Base-by-base conservation (phyloP, 2,329 filamentous ascomycete genomes). In the Phyllosticta citrichinensis region DNA sequence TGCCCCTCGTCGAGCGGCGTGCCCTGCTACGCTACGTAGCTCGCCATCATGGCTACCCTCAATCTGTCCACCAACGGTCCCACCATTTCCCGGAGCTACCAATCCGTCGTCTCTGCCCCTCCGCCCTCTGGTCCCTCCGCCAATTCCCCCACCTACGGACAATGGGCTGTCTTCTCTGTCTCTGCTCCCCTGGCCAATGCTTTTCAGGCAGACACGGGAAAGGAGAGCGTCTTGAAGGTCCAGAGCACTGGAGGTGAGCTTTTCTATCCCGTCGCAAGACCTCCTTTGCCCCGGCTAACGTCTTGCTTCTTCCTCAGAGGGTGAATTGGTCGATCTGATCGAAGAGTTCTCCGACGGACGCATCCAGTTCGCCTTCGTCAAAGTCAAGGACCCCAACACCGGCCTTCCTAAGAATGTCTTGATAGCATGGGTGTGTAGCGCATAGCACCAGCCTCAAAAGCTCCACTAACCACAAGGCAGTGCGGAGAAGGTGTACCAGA, bases 401-500 rank as follows among this genome's bases (percentile, higher is more conserved):
- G 79, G 81, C 22, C 83, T 99, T 17, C 91, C 93, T 56, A 99
- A 99, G 80, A 89, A 87, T 73, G 90, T 96, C 63, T 82, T 99
- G 66, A 91, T 99, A 72, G 92, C 89, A 66, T 99, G 94, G 88
- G 82, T 84, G 71, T 64, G 77, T 60, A n/a, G 35, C 24, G 35
- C 58, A 47, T 5, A n/a, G 5, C 17, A 20, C 25, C 25, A 9
- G 3, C 14, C 17, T 14, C 12, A 8, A 14, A 3, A 6, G 14
- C 33, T 61, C 66, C 47, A 55, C 56, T 55, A 27, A 56, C 40
- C 20, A 58, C 52, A 57, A 56, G n/a, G 17, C 65, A 82, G 88
- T 99, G 94, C 74, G 94, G 94, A 66, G 93, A 95, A 71, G 94
- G 94, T 68, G 94, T 99, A 17, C 94, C 94, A n/a, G 94, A 99